Evolutionary conservation across 208 protist species (phyloP).

Genomic region (Leishmania amazonensis): DNA sequence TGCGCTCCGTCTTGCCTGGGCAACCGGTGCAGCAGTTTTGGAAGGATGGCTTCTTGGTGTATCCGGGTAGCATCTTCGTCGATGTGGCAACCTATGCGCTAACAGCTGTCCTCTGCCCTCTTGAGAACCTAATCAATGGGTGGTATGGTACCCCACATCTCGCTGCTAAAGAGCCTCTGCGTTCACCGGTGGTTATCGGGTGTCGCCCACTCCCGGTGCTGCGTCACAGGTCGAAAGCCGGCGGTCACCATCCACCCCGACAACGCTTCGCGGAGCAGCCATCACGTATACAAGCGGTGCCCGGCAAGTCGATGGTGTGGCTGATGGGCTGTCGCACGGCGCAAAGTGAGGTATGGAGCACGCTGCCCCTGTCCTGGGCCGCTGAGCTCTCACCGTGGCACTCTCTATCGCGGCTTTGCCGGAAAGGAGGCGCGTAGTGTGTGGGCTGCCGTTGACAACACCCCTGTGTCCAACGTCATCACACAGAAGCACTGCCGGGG

Average conservation of each 20-base stretch:
- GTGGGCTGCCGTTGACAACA: slow-evolving; percentile 42
- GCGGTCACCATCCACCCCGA: slow-evolving; percentile 35
- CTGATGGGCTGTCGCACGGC: slow-evolving; percentile 35
- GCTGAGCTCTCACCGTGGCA: slow-evolving; percentile 56
- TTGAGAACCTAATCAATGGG: neutral
- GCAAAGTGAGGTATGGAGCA: slow-evolving; percentile 54
- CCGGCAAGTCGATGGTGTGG: slow-evolving; percentile 14
- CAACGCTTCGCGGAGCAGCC: slow-evolving; percentile 34
- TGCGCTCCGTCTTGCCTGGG: neutral
- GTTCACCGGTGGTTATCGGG: neutral
- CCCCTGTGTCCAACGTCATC: slow-evolving; percentile 21
- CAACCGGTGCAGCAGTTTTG: neutral
- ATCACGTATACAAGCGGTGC: slow-evolving; percentile 4
- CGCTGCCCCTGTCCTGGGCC: slow-evolving; percentile 33
- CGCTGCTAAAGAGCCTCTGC: neutral
- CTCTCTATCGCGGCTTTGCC: slow-evolving; percentile 44
- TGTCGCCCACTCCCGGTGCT: neutral
- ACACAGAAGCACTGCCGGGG: slow-evolving; percentile 49
- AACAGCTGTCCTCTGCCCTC: neutral
- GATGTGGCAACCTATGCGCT: neutral
- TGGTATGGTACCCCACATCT: neutral
- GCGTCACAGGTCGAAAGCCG: neutral
- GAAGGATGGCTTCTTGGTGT: neutral
- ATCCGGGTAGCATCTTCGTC: neutral
- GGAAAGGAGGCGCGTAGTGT: slow-evolving; percentile 51